A percentile compares a stretch with the other conserved stretches of the same genome.
Evolutionary conservation across 2,329 filamentous ascomycete genomes (phyloP).

Genomic region (Coniochaeta prunicola): DNA sequence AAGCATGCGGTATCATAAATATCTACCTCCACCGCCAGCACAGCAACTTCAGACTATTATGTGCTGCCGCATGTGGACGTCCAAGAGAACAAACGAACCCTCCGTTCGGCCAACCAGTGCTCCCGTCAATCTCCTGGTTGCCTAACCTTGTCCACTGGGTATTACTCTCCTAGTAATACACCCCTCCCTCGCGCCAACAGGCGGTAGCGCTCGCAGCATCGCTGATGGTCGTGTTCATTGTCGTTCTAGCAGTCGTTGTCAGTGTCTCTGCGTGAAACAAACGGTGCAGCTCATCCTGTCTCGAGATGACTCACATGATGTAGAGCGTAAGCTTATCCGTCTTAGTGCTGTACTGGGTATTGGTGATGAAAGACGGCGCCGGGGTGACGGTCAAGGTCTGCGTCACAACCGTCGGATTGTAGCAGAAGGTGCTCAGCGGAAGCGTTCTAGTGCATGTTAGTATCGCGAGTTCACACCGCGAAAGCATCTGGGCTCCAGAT

Average conservation of each 20-base stretch:
- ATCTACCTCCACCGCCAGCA: no score
- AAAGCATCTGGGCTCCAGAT: not conserved
- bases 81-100: no score
- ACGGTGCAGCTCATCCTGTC: no score
- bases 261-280: no score
- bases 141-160: not conserved
- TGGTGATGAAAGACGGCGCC: not conserved
- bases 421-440: not conserved
- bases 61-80: no score
- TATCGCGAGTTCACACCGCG: not conserved
- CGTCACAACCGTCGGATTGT: not conserved
- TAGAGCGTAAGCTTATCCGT: not conserved
- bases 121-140: no score
- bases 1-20: no score
- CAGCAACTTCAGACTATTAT: no score
- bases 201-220: not conserved
- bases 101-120: no score
- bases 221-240: slow-evolving; percentile 1
- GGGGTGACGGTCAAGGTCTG: not conserved
- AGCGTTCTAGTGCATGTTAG: not conserved
- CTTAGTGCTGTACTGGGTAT: not conserved
- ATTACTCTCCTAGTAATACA: not conserved
- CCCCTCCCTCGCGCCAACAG: not conserved
- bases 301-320: not conserved
- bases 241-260: not conserved